These are phyloP conservation scores for Cryphonectria nitschkei DNA, from an alignment of 2,329 filamentous ascomycete genomes.

Conservation along the genomic window DNA sequence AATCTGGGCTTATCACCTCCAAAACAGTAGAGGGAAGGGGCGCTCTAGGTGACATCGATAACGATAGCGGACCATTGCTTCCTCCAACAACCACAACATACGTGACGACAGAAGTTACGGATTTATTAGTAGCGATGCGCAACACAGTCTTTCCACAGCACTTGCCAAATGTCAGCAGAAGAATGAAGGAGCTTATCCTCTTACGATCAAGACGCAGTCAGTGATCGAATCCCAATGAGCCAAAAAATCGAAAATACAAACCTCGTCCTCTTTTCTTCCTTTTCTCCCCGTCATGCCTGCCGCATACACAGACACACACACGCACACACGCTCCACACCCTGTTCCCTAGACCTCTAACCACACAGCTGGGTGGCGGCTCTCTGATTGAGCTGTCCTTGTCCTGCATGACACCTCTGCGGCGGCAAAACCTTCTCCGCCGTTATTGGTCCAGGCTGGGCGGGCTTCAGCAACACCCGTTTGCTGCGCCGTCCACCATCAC, in stretches of 20 bases:
- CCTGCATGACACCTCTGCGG: slow-evolving; percentile 1
- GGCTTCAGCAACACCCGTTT: neutral
- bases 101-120: neutral
- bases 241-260: neutral
- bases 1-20: neutral
- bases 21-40: neutral
- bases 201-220: neutral
- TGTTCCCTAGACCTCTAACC: neutral
- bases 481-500: neutral
- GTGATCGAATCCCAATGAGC: neutral
- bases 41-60: slow-evolving; percentile 1
- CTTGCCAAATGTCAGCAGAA: neutral
- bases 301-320: neutral
- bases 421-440: neutral
- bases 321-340: neutral
- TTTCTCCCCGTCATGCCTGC: neutral
- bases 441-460: neutral
- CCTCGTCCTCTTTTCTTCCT: neutral
- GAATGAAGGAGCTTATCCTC: neutral
- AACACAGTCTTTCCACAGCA: neutral
- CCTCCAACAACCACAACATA: neutral
- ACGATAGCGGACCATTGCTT: neutral
- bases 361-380: neutral
- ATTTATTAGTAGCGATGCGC: neutral
- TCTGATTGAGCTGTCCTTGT: neutral